Base-by-base conservation (phyloP, 148 eudicot species). In the Euryodendron excelsum region DNA sequence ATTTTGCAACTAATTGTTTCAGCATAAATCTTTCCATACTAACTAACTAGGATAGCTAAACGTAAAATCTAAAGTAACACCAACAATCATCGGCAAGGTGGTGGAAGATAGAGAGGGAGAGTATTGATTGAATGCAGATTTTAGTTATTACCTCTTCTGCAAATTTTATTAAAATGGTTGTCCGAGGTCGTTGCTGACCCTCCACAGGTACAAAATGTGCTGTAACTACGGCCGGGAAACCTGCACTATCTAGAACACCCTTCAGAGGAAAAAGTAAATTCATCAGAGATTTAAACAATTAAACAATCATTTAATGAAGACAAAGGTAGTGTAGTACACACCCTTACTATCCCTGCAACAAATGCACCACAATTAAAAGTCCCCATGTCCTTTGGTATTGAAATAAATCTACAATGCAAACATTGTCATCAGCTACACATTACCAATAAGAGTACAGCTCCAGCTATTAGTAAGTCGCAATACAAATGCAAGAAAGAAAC, bases 161-260 rank as follows among this genome's bases (percentile, higher is more conserved):
- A 87, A 96, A 96, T 81, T 96, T 96, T 77, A 96, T 96, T 81
- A 96, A 85, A 80, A 96, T 96, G 52, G 99, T 96, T 59, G 99
- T 96, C 73, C 99, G 85, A 15, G 98, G 99, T 65, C 99, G 89
- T 66, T 88, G 86, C 81, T 90, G 99, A 76, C 99, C 99, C 53
- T 96, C 99, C 48, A 96, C 94, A 55, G 99, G 99, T 31, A 96
- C 99, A 87, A 96, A 96, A 86, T 96, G 99, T 80, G 98, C 99
- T 65, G 97, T 93, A 61, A 96, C 99, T 52, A 93, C 94, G 81
- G 99, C 99, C 17, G 99, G 99, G 80, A 96, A 96, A 45, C 99
- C 99, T 67, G 99, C 94, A 81, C 89, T 78, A 60, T 93, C 99
- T 88, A 96, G 77, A 79, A 96, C 99, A 76, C 99, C 99, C 99